Base-by-base conservation (phyloP, 2,329 filamentous ascomycete species). In the Colletotrichum zoysiae region DNA sequence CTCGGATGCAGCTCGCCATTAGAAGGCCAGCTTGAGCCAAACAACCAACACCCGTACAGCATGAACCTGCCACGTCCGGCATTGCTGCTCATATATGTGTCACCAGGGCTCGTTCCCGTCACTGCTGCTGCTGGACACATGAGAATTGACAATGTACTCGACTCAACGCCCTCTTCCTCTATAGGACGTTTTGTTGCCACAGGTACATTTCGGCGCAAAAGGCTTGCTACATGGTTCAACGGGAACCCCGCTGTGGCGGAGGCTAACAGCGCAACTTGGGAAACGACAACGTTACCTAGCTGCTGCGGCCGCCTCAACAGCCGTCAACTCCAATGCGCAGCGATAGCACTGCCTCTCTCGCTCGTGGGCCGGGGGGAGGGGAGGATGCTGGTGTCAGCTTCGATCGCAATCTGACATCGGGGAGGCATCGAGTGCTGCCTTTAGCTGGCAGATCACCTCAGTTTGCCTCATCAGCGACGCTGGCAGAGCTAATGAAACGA, bases 401-500 rank as follows among this genome's bases (percentile, higher is more conserved):
- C 16, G 33, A 30, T 30, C 16, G 46, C n/a, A 30, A 33, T 23
- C 23, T 26, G 30, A 33, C 44, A 20, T 26, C n/a, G 12, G 50
- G 18, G 7, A 2, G n/a, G 23, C 58, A 12, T 66, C 18, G 44
- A 20, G n/a, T 51, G 26, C 46, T 42, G 57, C 20, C 58, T 11
- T 50, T 23, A 23, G 57, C 35, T 55, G 48, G 48, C 65, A 61
- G n/a, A 57, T 38, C 67, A 62, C 50, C 30, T 71, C n/a, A 30
- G 26, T 30, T 30, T 30, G 26, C 26, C 26, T 30, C 26, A 30
- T 30, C 26, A 30, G 26, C 26, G 26, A 30, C 26, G 26, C 26
- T 30, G 59, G n/a, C 51, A 68, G 69, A 65, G 69, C 69, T 64
- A 58, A 63, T 40, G 68, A 64, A 56, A 57, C 7, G 40, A 33